Evolutionary conservation across 78 protist species (phyloP).

Genomic region (Tieghemostelium lacteum): DNA sequence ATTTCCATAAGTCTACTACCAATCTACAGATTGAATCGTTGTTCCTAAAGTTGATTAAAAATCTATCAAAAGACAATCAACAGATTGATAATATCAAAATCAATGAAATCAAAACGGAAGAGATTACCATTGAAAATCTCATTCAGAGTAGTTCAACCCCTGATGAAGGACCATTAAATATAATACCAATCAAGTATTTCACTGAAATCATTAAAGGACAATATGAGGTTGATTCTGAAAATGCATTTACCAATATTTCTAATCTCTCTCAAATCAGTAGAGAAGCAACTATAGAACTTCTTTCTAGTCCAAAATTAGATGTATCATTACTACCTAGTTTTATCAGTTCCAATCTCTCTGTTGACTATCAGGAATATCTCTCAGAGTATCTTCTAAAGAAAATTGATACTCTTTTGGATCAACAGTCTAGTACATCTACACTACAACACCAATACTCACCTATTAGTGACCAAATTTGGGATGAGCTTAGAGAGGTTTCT

Average conservation of each 20-base stretch:
- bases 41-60: conserved; percentile 61
- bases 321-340: conserved; percentile 37
- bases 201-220: conserved; percentile 16
- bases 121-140: not conserved
- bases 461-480: conserved; percentile 54
- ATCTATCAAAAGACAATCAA: conserved; percentile 11
- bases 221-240: conserved; percentile 23
- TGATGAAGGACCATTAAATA: too few relatives aligned
- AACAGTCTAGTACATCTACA: not conserved
- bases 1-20: conserved; percentile 53
- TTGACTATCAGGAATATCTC: conserved; percentile 25
- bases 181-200: conserved; percentile 1
- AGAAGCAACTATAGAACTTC: conserved; percentile 28
- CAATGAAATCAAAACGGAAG: not conserved
- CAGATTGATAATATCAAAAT: not conserved
- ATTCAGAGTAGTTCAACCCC: not conserved
- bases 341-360: conserved; percentile 3
- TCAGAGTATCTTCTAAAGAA: not conserved
- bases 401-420: not conserved
- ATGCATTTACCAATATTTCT: conserved; percentile 37
- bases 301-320: conserved; percentile 22
- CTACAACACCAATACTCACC: conserved; percentile 46
- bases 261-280: conserved; percentile 43
- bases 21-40: conserved; percentile 47
- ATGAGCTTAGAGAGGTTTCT: conserved; percentile 27